A percentile compares a stretch with the other conserved stretches of the same genome.
phyloP scores from a whole-genome alignment of 2,329 filamentous ascomycete species.

The Aspergillus awamori region DNA sequence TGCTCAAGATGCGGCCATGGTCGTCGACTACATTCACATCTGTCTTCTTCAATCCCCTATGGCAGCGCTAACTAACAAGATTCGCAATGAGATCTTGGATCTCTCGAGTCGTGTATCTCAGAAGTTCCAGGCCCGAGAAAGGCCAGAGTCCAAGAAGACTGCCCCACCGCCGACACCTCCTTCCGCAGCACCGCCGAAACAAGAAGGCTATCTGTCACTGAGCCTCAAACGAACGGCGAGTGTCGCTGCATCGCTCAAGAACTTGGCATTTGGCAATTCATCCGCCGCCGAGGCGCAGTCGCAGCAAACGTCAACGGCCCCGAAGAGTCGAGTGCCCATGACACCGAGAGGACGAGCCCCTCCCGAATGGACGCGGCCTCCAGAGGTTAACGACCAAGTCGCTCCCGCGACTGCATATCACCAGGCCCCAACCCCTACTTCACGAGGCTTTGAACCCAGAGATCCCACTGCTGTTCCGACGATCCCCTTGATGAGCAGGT shows the following conservation, averaged over 20 bases:
- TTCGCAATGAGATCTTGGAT: slow-evolving; percentile 68
- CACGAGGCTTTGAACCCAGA: slow-evolving; percentile 70
- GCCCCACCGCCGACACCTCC: slow-evolving; percentile 51
- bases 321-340: slow-evolving; percentile 40
- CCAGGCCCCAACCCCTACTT: slow-evolving; percentile 75
- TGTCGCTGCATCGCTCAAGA: slow-evolving; percentile 66
- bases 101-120: slow-evolving; percentile 37
- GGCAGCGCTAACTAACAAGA: slow-evolving; percentile 66
- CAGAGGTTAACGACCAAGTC: slow-evolving; percentile 73
- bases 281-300: slow-evolving; percentile 37
- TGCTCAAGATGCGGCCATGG: slow-evolving; percentile 77
- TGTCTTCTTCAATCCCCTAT: slow-evolving; percentile 76
- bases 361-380: slow-evolving; percentile 65
- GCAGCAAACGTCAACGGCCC: slow-evolving; percentile 31
- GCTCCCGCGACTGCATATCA: slow-evolving; percentile 72
- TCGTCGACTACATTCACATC: slow-evolving; percentile 83
- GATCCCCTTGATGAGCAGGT: slow-evolving; percentile 78
- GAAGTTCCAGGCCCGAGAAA: slow-evolving; percentile 45
- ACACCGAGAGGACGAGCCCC: slow-evolving; percentile 55
- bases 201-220: slow-evolving; percentile 63
- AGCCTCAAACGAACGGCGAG: slow-evolving; percentile 66
- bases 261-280: slow-evolving; percentile 57
- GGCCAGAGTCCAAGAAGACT: slow-evolving; percentile 37
- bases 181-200: slow-evolving; percentile 53
- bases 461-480: slow-evolving; percentile 60